A percentile compares a stretch with the other conserved stretches of the same genome.
phyloP scores from a whole-genome alignment of 1,139 yeast genomes.

The Oligophagozyma castellii region DNA sequence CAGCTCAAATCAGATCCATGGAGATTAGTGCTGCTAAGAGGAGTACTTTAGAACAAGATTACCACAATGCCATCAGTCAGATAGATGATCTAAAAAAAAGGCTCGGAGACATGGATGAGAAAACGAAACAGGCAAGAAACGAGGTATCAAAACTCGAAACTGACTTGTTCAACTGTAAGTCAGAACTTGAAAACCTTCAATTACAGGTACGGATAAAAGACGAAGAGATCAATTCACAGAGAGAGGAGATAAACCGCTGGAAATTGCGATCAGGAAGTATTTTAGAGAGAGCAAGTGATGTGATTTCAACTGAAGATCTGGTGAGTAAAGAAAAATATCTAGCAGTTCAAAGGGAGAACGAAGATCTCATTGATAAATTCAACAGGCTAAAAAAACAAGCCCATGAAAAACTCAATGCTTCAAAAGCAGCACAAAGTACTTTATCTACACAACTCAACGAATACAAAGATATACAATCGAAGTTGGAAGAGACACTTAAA shows the following conservation, averaged over 20 bases:
- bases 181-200: conserved; percentile 19
- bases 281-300: conserved; percentile 33
- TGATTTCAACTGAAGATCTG: conserved; percentile 35
- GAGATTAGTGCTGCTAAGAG: too few relatives aligned
- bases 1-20: too few relatives aligned
- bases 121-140: conserved; percentile 24
- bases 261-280: conserved; percentile 38
- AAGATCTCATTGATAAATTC: conserved; percentile 23
- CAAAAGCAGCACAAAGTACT: conserved; percentile 20
- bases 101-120: conserved; percentile 10
- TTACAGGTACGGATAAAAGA: conserved; percentile 32
- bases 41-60: too few relatives aligned
- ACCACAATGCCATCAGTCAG: too few relatives aligned
- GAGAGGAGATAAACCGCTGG: conserved; percentile 39
- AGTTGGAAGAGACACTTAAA: conserved; percentile 8
- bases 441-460: conserved; percentile 8
- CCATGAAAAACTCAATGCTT: conserved; percentile 28
- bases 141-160: conserved; percentile 25
- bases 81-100: too few relatives aligned
- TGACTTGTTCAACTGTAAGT: conserved; percentile 14
- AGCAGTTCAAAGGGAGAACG: conserved; percentile 18
- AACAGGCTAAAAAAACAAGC: conserved; percentile 25
- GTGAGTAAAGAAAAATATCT: conserved; percentile 25
- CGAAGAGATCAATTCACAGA: conserved; percentile 27
- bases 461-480: conserved; percentile 10